Base-by-base conservation (phyloP, 495 filamentous ascomycete species). In the Hypoxylon subgilvum region DNA sequence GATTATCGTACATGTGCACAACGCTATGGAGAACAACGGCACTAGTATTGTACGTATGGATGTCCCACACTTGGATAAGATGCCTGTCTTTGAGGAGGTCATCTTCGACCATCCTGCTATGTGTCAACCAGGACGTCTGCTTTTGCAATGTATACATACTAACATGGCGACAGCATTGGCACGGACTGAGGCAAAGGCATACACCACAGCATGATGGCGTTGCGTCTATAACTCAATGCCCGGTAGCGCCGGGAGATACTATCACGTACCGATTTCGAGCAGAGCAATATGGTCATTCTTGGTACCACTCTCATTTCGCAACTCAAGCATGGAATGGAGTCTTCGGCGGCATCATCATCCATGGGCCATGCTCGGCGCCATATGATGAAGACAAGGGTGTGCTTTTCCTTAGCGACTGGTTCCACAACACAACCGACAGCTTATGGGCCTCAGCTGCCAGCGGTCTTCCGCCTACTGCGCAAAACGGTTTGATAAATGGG, bases 301-400 rank as follows among this genome's bases (percentile, higher is more conserved):
- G 79, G 81, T 86, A 84, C 45, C 83, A 85, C 53, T 77, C 72
- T 27, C 84, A 86, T 53, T 82, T 77, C 41, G 69, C 65, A 1
- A 40, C 74, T 0, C 81, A 86, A 54, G 74, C 73, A 32, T 66
- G 57, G 16, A 75, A 79, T 45, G 78, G 76, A 0, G 40, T 76
- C 0, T 52, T 67, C 23, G 76, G 75, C n/a, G 67, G 71, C n/a
- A 69, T 80, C 10, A 52, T 76, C n/a, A 70, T 76, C 46, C 64
- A 73, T 21, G 74, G 74, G 0, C 72, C 72, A 12, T 66, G 68
- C 1, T 69, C 71, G 7, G 57, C 72, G 2, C 62, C 71, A 32
- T 74, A 69, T 35, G 69, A 79, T 34, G 63, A 65, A 16, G 74
- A 80, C 49, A 57, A 76, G 8, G 72, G 71, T 8, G 42, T 69